Base-by-base conservation (phyloP, 352 stramenopile species). In the Pythium dissimile region DNA sequence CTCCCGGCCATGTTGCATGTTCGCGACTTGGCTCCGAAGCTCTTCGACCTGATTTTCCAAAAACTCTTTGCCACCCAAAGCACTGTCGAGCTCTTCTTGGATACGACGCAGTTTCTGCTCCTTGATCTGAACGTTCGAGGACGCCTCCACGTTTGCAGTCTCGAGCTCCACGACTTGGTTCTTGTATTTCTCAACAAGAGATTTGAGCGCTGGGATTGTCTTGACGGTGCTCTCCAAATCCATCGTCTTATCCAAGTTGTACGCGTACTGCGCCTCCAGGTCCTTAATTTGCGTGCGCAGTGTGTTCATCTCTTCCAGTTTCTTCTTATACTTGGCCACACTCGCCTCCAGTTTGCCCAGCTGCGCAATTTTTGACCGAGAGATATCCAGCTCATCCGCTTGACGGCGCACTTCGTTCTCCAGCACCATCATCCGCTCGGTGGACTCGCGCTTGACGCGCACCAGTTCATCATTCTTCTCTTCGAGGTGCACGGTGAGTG, bases 121-220 rank as follows among this genome's bases (percentile, higher is more conserved):
- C 53, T 92, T 91, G 24, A 94, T 83, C 35, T 78, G 82, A 5
- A 88, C 67, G 48, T 72, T 90, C 39, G 85, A 91, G n/a, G 68
- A 73, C 12, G 69, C 80, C 51, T 94, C 83, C 13, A 94, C 76
- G 47, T 91, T 88, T 5, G 77, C 72, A 1, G 85, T 94, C 54
- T 94, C 80, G 13, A 94, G 70, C 24, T 94, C 85, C 34, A 94
- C 85, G 15, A 94, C 85, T 56, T 94, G 83, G 63, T 94, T 92
- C 69, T 94, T 94, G 71, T 94, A 94, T 42, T 80, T 85, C 56
- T 94, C 85, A 12, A 94, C 81, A 0, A 91, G 60, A 18, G 59
- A 68, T 57, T 92, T 93, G 2, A 94, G 66, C 5, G 75, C 82
- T 9, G 85, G 80, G 68, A 94, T 92, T 1, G 80, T 94, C 66